A percentile compares a stretch with the other conserved stretches of the same genome.
Conservation (phyloP, 805 yeast species). For the Candida peoriensis region DNA sequence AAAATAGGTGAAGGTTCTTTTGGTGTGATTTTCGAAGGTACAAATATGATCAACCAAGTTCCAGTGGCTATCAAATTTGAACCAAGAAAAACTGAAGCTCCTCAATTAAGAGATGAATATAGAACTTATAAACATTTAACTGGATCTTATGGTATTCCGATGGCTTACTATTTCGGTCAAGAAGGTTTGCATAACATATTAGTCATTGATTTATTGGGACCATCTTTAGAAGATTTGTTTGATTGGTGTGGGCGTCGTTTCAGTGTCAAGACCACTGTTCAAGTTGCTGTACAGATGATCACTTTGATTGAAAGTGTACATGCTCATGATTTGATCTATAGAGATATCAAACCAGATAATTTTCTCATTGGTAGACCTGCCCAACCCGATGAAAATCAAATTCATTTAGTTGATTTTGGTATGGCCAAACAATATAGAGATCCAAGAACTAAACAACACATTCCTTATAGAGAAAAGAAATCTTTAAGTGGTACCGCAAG, state of each 20-base stretch:
- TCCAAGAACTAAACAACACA: conserved; percentile 74
- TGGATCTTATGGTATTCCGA: conserved; percentile 72
- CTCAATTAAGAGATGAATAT: conserved; percentile 77
- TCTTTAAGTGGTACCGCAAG: conserved; percentile 82
- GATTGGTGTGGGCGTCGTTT: conserved; percentile 85
- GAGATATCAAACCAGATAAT: conserved; percentile 84
- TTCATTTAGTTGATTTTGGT: conserved; percentile 77
- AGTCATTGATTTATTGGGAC: conserved; percentile 73
- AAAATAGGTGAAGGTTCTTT: conserved; percentile 87
- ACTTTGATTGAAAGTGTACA: conserved; percentile 67
- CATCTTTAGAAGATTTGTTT: conserved; percentile 76
- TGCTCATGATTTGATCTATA: conserved; percentile 68
- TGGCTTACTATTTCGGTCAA: conserved; percentile 79
- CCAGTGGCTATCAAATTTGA: conserved; percentile 78
- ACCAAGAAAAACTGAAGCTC: conserved; percentile 77
- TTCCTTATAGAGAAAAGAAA: conserved; percentile 76
- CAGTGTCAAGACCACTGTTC: conserved; percentile 65
- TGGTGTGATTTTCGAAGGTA: conserved; percentile 81
- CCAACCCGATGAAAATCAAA: conserved; percentile 55
- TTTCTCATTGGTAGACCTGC: conserved; percentile 66
- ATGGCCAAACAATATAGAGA: conserved; percentile 85
- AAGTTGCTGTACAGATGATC: conserved; percentile 76
- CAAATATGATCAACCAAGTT: conserved; percentile 56
- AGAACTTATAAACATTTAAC: conserved; percentile 69
- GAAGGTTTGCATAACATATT: conserved; percentile 78